phyloP scores from a whole-genome alignment of 1,139 yeast genomes.

The Nakaseomyces delphensis region DNA sequence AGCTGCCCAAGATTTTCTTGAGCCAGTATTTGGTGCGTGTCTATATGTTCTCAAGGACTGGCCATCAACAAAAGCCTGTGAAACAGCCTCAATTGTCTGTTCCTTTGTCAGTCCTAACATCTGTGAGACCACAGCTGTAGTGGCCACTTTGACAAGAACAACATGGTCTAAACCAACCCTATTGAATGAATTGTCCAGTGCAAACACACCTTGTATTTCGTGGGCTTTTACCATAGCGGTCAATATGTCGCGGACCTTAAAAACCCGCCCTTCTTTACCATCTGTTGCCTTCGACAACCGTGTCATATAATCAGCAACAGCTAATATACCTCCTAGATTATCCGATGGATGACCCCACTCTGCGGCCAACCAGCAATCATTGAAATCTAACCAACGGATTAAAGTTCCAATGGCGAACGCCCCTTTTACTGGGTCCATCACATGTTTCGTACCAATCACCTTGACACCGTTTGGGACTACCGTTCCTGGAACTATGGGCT shows the following conservation, averaged over 20 bases:
- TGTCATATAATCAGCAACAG: conserved; percentile 50
- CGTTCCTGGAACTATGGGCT: conserved; percentile 50
- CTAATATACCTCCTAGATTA: conserved; percentile 49
- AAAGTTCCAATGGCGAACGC: conserved; percentile 50
- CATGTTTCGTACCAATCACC: conserved; percentile 44
- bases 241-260: conserved; percentile 42
- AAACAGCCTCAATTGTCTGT: conserved; percentile 47
- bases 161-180: conserved; percentile 55
- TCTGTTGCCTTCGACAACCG: conserved; percentile 38
- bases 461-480: conserved; percentile 46
- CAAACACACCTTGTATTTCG: conserved; percentile 51
- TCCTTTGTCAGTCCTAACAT: conserved; percentile 41
- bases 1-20: conserved; percentile 60
- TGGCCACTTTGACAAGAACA: conserved; percentile 50
- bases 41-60: conserved; percentile 50
- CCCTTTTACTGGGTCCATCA: conserved; percentile 48
- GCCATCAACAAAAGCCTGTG: conserved; percentile 55
- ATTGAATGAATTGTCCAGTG: conserved; percentile 51
- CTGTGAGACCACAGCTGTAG: conserved; percentile 50
- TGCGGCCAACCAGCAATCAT: conserved; percentile 57
- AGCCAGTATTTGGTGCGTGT: conserved; percentile 55
- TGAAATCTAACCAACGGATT: conserved; percentile 52
- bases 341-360: conserved; percentile 63
- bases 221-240: conserved; percentile 54
- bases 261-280: conserved; percentile 34